Evolutionary conservation across 73 alveolate genomes (phyloP).

Genomic region (Uronychia setigera): DNA sequence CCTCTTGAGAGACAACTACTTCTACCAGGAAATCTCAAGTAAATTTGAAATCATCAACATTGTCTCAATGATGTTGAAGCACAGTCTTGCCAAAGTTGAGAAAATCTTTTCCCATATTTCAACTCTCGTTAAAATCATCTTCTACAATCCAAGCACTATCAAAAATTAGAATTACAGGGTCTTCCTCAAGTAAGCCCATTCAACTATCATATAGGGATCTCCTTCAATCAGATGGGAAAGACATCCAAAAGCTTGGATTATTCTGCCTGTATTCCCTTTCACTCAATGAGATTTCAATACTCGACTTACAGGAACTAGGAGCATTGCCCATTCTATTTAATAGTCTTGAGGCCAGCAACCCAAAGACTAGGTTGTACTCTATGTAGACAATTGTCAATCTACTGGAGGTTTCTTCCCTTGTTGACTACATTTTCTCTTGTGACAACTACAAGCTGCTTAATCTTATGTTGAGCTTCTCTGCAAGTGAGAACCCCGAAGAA

Average conservation of each 20-base stretch:
- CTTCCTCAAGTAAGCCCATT: background rate
- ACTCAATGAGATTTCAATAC: conserved; percentile 1
- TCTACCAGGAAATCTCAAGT: conserved; percentile 10
- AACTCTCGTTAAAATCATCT: conserved; percentile 22
- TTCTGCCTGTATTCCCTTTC: conserved; percentile 55
- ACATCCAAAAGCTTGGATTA: conserved; percentile 36
- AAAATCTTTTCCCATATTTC: conserved; percentile 5
- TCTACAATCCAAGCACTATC: conserved; percentile 27
- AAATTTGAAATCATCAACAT: conserved; percentile 6
- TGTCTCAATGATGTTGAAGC: background rate
- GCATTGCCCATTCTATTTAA: conserved; percentile 16
- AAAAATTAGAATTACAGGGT: background rate
- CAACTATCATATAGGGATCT: background rate
- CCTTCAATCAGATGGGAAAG: conserved; percentile 7
- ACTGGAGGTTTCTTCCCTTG: conserved; percentile 34
- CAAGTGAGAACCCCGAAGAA: conserved; percentile 35
- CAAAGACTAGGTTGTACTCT: conserved; percentile 16
- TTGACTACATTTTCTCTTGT: background rate
- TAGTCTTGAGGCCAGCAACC: conserved; percentile 22
- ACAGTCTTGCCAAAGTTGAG: background rate
- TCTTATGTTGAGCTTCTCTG: conserved; percentile 5
- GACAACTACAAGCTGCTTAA: conserved; percentile 17
- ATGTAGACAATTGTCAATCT: conserved; percentile 23
- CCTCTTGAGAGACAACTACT: conserved; percentile 3
- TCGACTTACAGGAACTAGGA: conserved; percentile 1